phyloP scores from a whole-genome alignment of 176 grass and related monocot species.

The Triticum urartu region DNA sequence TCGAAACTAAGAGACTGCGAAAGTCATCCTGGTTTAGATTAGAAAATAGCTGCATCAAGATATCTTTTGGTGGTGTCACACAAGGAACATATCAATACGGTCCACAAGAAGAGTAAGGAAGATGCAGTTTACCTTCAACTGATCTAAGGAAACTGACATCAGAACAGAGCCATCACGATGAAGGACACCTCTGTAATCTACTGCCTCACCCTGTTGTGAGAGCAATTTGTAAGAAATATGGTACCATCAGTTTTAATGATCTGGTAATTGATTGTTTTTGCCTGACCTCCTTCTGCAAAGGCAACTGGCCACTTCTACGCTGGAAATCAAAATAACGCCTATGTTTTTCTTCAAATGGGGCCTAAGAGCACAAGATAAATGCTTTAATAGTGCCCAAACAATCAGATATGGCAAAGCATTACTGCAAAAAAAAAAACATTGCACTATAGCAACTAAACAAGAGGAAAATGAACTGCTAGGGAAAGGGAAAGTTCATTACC shows the following conservation, averaged over 20 bases:
- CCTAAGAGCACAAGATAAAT: conserved; percentile 44
- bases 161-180: conserved; percentile 99
- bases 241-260: conserved; percentile 5
- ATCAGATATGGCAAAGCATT: conserved; percentile 5
- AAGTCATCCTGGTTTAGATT: conserved; percentile 5
- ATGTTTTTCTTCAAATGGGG: conserved; percentile 89
- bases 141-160: conserved; percentile 91
- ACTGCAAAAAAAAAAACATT: conserved; percentile 18
- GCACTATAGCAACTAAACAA: not conserved
- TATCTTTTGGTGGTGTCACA: not conserved
- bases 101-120: not conserved
- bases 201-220: conserved; percentile 66
- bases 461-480: conserved; percentile 7
- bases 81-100: not conserved
- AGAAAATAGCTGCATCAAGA: not conserved
- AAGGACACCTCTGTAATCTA: conserved; percentile 94
- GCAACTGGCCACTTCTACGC: conserved; percentile 87
- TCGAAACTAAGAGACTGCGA: not conserved
- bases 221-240: conserved; percentile 26
- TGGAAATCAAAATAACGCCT: conserved; percentile 97
- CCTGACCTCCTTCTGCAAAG: conserved; percentile 91
- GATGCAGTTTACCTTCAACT: conserved; percentile 61
- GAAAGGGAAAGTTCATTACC: conserved; percentile 44
- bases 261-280: conserved; percentile 3
- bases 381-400: conserved; percentile 11